phyloP scores from a whole-genome alignment of 768 basidiomycete genomes.

The Cyclocybe aegerita region DNA sequence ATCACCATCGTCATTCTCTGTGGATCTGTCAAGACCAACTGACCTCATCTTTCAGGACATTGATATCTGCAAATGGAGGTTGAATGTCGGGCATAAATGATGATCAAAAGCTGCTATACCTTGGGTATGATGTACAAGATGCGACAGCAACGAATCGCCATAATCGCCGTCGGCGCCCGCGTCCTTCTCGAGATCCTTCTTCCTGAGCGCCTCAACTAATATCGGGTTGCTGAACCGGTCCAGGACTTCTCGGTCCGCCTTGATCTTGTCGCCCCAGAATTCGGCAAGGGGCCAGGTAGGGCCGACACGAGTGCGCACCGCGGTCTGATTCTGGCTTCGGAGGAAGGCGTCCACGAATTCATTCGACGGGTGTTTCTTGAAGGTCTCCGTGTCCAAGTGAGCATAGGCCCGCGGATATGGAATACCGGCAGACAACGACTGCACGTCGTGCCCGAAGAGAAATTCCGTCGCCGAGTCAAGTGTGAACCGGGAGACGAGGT shows the following conservation, averaged over 20 bases:
- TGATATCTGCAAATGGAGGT: conserved; percentile 5
- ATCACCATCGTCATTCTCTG: neutral
- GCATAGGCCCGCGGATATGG: conserved; percentile 38
- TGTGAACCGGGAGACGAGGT: conserved; percentile 48
- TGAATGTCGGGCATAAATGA: neutral
- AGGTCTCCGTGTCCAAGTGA: conserved; percentile 6
- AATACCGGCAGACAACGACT: conserved; percentile 45
- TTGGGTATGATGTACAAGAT: conserved; percentile 47
- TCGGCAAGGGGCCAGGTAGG: conserved; percentile 50
- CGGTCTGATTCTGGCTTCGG: conserved; percentile 38
- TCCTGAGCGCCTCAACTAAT: conserved; percentile 22
- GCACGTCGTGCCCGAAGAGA: conserved; percentile 53
- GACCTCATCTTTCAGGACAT: conserved; percentile 19
- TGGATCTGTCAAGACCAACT: neutral
- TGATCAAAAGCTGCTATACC: conserved; percentile 27
- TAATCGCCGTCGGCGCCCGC: conserved; percentile 24
- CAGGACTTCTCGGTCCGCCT: conserved; percentile 38
- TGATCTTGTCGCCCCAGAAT: conserved; percentile 43
- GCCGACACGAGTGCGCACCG: conserved; percentile 37
- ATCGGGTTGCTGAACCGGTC: conserved; percentile 46
- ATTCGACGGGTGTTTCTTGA: conserved; percentile 22
- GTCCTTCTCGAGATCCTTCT: conserved; percentile 21
- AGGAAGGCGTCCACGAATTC: conserved; percentile 48
- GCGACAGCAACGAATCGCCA: conserved; percentile 41
- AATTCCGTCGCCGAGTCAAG: conserved; percentile 63